Percentiles rank a stretch among this genome's conserved stretches.
Conservation (phyloP, 2,329 filamentous ascomycete species). For the Xylariaceae sp. region DNA sequence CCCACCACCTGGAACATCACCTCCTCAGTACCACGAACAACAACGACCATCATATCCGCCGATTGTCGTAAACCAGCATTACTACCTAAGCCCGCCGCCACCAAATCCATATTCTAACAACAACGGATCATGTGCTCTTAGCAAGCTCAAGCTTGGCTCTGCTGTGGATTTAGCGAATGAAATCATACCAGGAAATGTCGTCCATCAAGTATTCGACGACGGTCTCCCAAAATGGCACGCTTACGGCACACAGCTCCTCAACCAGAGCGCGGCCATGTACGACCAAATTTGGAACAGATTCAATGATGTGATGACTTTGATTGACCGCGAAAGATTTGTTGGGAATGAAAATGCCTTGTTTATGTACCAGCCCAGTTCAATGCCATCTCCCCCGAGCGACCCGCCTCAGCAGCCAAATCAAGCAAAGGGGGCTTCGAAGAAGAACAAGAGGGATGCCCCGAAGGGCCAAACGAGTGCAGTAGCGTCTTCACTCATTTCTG, state of each 20-base stretch:
- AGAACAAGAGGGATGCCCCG: slow-evolving; percentile 38
- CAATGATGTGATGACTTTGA: slow-evolving; percentile 69
- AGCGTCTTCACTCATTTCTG: slow-evolving; percentile 44
- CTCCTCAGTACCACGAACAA: slow-evolving; percentile 34
- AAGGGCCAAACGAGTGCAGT: slow-evolving; percentile 42
- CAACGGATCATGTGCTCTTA: slow-evolving; percentile 29
- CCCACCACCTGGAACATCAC: slow-evolving; percentile 27
- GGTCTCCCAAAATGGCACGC: slow-evolving; percentile 47
- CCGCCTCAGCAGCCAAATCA: slow-evolving; percentile 10
- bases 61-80: slow-evolving; percentile 56
- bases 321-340: slow-evolving; percentile 63
- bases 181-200: slow-evolving; percentile 40
- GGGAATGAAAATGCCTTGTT: slow-evolving; percentile 60
- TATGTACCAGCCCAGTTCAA: slow-evolving; percentile 38
- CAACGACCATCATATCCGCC: slow-evolving; percentile 39
- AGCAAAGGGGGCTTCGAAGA: slow-evolving; percentile 26
- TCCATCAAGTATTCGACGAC: slow-evolving; percentile 46
- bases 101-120: slow-evolving; percentile 21
- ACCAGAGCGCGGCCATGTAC: slow-evolving; percentile 52
- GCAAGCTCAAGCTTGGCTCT: slow-evolving; percentile 44
- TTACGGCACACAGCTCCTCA: slow-evolving; percentile 47
- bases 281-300: slow-evolving; percentile 66
- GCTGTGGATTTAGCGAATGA: slow-evolving; percentile 48
- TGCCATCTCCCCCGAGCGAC: slow-evolving; percentile 16
- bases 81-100: slow-evolving; percentile 44